phyloP scores from a whole-genome alignment of 192 early-diverging fungal species.

The Globomyces pollinis-pini region DNA sequence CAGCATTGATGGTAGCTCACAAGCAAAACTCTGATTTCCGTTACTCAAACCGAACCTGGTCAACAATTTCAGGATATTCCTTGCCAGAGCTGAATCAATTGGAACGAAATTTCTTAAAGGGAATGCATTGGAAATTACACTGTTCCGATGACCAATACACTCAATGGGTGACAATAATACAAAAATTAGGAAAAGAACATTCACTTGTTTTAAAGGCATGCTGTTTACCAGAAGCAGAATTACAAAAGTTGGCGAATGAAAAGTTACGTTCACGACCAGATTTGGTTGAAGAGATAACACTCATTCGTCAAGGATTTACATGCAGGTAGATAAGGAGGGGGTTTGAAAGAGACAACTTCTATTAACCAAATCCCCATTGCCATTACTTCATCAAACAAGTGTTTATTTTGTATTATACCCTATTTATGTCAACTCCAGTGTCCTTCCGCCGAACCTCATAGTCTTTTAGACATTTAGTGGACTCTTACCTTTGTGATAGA shows the following conservation, averaged over 20 bases:
- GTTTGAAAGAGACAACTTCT: too few relatives aligned
- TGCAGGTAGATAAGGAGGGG: too few relatives aligned
- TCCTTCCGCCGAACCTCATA: too few relatives aligned
- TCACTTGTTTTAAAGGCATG: conserved; percentile 4
- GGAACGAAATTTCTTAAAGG: conserved; percentile 70
- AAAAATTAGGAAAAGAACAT: conserved; percentile 22
- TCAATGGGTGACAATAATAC: conserved; percentile 22
- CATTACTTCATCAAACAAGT: too few relatives aligned
- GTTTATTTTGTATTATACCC: too few relatives aligned
- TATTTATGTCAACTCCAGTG: too few relatives aligned
- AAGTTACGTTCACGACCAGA: not conserved
- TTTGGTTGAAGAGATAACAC: conserved; percentile 6
- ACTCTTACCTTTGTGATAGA: too few relatives aligned
- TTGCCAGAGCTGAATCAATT: conserved; percentile 70
- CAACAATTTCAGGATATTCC: conserved; percentile 67
- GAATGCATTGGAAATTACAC: conserved; percentile 53
- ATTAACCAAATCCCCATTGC: too few relatives aligned
- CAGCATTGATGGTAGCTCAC: conserved; percentile 73
- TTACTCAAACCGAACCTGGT: conserved; percentile 79
- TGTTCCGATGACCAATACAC: conserved; percentile 24
- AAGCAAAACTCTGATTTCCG: conserved; percentile 81
- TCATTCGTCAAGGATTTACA: too few relatives aligned
- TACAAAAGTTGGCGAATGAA: not conserved
- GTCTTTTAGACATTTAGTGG: too few relatives aligned
- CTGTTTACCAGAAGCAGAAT: not conserved